Evolutionary conservation across 2,329 filamentous ascomycete species (phyloP), one percentile per base, ranked within the genome.

Genomic region (Colletotrichum sp.): DNA sequence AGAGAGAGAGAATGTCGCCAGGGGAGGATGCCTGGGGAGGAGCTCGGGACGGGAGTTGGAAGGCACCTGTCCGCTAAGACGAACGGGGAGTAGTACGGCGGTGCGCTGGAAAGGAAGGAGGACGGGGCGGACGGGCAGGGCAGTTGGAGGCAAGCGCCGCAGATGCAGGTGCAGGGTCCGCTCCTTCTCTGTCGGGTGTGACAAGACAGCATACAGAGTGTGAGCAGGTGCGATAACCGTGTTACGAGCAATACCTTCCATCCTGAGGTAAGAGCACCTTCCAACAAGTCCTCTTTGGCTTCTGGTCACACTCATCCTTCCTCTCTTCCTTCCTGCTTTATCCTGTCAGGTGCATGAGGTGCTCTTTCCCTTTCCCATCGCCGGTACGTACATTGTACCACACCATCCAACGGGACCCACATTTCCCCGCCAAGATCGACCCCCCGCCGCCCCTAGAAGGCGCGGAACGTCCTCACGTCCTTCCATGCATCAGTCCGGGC

Each of bases 401-500:
- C 34, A 36, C 34, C 34, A 26, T 34, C 32, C 55, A 8, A 24
- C 34, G 8, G 15, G 38, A 4, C 48, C 43, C 70, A 30, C 13
- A 16, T 28, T 48, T 34, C 57, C 63, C 72, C 61, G 72, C 72
- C 72, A 72, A 72, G 68, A 72, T 75, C 64, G 61, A 26, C 24
- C 24, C 32, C 61, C 55, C 30, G 55, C 70, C 57, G 64, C 38
- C 64, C 43, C 64, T 76, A 76, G 74, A 76, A 76, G 70, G 36
- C 58, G 70, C 58, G 70, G 74, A 76, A 74, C 26, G 74, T 69
- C 32, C 74, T 76, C 73, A 74, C 26, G 74, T 69, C 32, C 74
- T 76, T 76, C 74, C 28, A 74, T 76, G 74, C 74, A 73, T 68
- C 32, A 73, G 55, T 30, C 70, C 74, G 70, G 74, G 70, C 64